Conservation (phyloP, 176 grass and related monocot species). For the Oryza rufipogon region DNA sequence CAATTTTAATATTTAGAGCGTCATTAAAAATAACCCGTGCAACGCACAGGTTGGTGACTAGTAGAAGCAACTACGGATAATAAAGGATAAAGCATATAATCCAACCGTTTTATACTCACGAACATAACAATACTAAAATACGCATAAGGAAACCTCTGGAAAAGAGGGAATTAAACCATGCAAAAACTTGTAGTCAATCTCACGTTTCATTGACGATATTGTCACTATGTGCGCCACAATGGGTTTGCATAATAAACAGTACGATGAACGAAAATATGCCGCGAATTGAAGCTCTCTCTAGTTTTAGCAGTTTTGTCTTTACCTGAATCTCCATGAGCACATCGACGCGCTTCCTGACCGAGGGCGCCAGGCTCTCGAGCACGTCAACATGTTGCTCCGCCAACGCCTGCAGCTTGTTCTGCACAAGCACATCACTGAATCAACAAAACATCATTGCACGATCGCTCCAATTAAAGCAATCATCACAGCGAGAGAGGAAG, state of each 20-base stretch:
- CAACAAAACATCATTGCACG: neutral
- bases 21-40: too few species aligned
- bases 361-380: slow-evolving; percentile 42
- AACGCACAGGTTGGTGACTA: too few species aligned
- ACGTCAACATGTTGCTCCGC: slow-evolving; percentile 18
- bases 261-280: neutral
- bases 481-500: neutral
- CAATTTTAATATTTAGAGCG: too few species aligned
- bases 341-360: slow-evolving; percentile 57
- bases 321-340: slow-evolving; percentile 57
- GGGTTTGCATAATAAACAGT: neutral
- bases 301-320: neutral
- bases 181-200: neutral
- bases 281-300: neutral
- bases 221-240: neutral
- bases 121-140: too few species aligned
- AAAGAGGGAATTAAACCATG: neutral
- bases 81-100: neutral
- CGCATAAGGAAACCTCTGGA: neutral
- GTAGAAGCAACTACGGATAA: neutral
- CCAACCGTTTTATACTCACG: neutral
- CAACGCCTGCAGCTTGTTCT: slow-evolving; percentile 45
- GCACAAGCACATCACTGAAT: neutral
- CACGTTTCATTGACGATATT: neutral
- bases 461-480: neutral